Evolutionary conservation across 202 grass and related monocot species (phyloP).

Genomic region (Schoenoplectus triqueter): DNA sequence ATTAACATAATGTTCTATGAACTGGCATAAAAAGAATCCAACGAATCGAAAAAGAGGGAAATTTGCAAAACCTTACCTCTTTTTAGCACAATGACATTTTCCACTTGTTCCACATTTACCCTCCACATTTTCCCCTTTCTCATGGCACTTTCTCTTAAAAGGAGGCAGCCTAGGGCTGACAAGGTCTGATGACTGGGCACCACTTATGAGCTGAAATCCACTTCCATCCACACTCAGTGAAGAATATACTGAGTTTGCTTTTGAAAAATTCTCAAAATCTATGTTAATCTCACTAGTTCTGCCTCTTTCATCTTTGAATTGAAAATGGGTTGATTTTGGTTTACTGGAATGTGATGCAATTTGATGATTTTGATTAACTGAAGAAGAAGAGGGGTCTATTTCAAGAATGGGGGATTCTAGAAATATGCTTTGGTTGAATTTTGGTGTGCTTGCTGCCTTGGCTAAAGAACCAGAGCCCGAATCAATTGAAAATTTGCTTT

Average conservation of each 20-base stretch:
- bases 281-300: slow-evolving; percentile 64
- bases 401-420: slow-evolving; percentile 59
- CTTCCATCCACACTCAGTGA: slow-evolving; percentile 63
- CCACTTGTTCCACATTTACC: slow-evolving; percentile 50
- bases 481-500: slow-evolving; percentile 25
- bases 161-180: slow-evolving; percentile 42
- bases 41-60: background rate
- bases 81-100: slow-evolving; percentile 91
- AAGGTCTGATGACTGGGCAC: slow-evolving; percentile 51
- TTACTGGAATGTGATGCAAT: slow-evolving; percentile 42
- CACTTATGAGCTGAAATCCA: slow-evolving; percentile 70
- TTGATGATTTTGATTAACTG: slow-evolving; percentile 42
- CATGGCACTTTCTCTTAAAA: slow-evolving; percentile 59
- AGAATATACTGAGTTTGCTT: slow-evolving; percentile 71
- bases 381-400: slow-evolving; percentile 47
- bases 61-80: slow-evolving; percentile 53
- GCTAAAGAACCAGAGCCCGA: slow-evolving; percentile 38
- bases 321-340: slow-evolving; percentile 46
- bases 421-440: slow-evolving; percentile 59
- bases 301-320: slow-evolving; percentile 58
- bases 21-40: background rate
- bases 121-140: slow-evolving; percentile 56
- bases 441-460: slow-evolving; percentile 45
- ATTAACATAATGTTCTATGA: slow-evolving; percentile 1
- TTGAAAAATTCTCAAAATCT: slow-evolving; percentile 82